These are phyloP conservation scores for Oryza meyeriana DNA, from an alignment of 176 grass and related monocot genomes.

Conservation along the genomic window DNA sequence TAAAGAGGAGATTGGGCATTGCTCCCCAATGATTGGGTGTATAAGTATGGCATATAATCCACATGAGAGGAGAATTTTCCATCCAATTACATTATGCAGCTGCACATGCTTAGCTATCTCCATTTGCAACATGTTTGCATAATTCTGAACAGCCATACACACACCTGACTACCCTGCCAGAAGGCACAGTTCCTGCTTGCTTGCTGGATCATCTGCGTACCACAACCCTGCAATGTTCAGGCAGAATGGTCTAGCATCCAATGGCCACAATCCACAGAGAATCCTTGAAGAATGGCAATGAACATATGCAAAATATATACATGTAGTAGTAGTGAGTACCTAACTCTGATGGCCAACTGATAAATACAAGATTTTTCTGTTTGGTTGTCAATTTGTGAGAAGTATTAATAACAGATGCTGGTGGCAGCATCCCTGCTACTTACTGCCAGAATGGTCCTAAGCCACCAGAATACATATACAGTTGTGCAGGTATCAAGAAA, in stretches of 20 bases:
- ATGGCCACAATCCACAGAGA: slow-evolving; percentile 32
- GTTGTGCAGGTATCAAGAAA: slow-evolving; percentile 21
- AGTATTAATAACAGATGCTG: slow-evolving; percentile 16
- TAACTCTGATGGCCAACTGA: slow-evolving; percentile 38
- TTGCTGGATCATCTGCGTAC: background rate
- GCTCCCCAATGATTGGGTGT: slow-evolving; percentile 46
- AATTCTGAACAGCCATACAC: slow-evolving; percentile 3
- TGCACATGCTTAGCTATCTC: slow-evolving; percentile 12
- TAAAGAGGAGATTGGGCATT: slow-evolving; percentile 23
- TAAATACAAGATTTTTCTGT: slow-evolving; percentile 31
- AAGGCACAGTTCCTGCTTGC: slow-evolving; percentile 9
- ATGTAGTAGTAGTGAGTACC: slow-evolving; percentile 15
- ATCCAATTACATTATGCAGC: slow-evolving; percentile 35
- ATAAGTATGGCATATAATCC: slow-evolving; percentile 29
- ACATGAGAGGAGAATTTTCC: slow-evolving; percentile 46
- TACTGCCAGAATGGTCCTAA: slow-evolving; percentile 40
- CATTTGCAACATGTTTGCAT: slow-evolving; percentile 7
- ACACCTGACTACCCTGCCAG: background rate
- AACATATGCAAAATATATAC: background rate
- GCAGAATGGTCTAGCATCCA: background rate
- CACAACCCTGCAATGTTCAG: slow-evolving; percentile 11
- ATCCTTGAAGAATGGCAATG: slow-evolving; percentile 18
- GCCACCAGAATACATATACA: slow-evolving; percentile 26
- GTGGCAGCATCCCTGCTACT: slow-evolving; percentile 25
- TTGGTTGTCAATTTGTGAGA: slow-evolving; percentile 21